phyloP scores from a whole-genome alignment of 257 asterid species.

The Petrea volubilis region DNA sequence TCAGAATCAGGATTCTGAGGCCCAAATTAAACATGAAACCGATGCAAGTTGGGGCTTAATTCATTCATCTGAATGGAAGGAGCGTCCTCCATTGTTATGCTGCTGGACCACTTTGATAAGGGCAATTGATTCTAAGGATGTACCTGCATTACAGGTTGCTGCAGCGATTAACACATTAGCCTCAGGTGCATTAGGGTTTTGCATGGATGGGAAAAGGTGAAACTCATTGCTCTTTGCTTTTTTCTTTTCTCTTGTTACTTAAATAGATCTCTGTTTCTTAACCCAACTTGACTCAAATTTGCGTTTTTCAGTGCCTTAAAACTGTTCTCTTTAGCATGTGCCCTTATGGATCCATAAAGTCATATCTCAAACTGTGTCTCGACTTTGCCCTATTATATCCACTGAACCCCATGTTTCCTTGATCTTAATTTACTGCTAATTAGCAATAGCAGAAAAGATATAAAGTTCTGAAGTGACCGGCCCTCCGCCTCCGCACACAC shows the following conservation, averaged over 20 bases:
- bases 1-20: slow-evolving; percentile 44
- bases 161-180: slow-evolving; percentile 62
- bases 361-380: no score
- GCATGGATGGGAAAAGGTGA: slow-evolving; percentile 73
- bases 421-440: no score
- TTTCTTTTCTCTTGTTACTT: slow-evolving; percentile 13
- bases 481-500: no score
- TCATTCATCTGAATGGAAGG: slow-evolving; percentile 62
- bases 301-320: slow-evolving; percentile 11
- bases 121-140: slow-evolving; percentile 58
- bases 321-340: no score
- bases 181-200: slow-evolving; percentile 65
- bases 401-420: no score
- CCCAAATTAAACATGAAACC: slow-evolving; percentile 41
- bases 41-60: slow-evolving; percentile 34
- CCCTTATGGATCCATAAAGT: background rate
- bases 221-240: slow-evolving; percentile 14
- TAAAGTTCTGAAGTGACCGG: no score
- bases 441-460: no score
- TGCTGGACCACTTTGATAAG: slow-evolving; percentile 68
- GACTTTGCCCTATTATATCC: background rate
- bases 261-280: slow-evolving; percentile 2
- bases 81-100: slow-evolving; percentile 67
- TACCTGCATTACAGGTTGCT: slow-evolving; percentile 47
- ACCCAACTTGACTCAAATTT: slow-evolving; percentile 14